These are phyloP conservation scores for Myriosclerotinia curreyana DNA, from an alignment of 2,329 filamentous ascomycete species.

Conservation along the genomic window DNA sequence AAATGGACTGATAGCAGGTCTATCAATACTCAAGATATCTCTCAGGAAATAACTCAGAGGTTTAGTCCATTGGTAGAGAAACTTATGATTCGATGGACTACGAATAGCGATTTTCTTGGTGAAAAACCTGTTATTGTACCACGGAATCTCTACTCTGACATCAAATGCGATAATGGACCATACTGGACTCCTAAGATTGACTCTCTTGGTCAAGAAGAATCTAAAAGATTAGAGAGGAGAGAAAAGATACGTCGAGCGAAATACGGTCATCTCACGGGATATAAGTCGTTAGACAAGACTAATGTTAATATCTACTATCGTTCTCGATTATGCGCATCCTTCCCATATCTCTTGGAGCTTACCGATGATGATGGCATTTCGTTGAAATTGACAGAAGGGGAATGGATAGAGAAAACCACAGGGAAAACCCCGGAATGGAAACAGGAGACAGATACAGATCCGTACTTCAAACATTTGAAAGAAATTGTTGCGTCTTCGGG, in stretches of 20 bases:
- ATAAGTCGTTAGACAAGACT: constrained; percentile 10
- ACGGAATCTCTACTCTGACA: neutral
- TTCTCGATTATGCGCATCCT: neutral
- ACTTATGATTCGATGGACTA: constrained; percentile 7
- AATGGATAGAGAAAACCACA: constrained; percentile 8
- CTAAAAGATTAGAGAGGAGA: neutral
- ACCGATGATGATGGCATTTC: neutral
- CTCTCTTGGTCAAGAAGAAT: neutral
- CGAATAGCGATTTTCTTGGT: neutral
- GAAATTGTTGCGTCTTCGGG: neutral
- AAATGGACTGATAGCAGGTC: constrained; percentile 2
- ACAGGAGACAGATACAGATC: constrained; percentile 2
- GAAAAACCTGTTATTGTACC: constrained; percentile 1
- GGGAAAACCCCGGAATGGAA: neutral
- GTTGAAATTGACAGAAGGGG: neutral
- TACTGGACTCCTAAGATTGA: constrained; percentile 4
- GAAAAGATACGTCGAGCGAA: constrained; percentile 7
- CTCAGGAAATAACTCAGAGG: neutral
- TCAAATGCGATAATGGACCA: neutral
- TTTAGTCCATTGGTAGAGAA: neutral
- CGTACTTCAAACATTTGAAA: constrained; percentile 3
- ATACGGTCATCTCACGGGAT: neutral
- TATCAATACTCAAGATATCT: neutral
- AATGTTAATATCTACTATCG: constrained; percentile 16
- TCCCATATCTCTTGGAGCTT: neutral